These are phyloP conservation scores for Grosmannia huntii DNA, from an alignment of 2,329 filamentous ascomycete genomes.

Conservation along the genomic window DNA sequence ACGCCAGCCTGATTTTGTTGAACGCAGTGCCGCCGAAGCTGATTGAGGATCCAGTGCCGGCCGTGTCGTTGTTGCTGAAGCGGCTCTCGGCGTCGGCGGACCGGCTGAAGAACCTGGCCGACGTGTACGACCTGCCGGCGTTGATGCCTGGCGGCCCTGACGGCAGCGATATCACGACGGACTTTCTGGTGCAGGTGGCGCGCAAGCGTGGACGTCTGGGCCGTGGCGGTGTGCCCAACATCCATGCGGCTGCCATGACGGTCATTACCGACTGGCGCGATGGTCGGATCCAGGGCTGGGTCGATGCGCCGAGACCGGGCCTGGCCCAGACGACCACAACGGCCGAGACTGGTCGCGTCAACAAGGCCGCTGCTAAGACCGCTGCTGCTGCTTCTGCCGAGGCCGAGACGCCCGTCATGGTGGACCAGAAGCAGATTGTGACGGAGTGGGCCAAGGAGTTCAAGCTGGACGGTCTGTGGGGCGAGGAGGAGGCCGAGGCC, in stretches of 20 bases:
- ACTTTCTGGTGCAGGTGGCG: slow-evolving; percentile 91
- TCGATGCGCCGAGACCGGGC: slow-evolving; percentile 57
- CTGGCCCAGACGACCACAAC: slow-evolving; percentile 26
- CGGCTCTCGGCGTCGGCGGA: slow-evolving; percentile 61
- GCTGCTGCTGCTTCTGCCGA: slow-evolving; percentile 20
- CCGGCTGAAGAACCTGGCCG: slow-evolving; percentile 65
- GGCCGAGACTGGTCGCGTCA: slow-evolving; percentile 10
- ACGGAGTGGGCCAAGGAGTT: slow-evolving; percentile 91
- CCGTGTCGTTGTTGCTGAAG: slow-evolving; percentile 72
- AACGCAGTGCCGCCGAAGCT: slow-evolving; percentile 90
- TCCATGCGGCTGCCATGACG: slow-evolving; percentile 76
- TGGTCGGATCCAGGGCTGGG: slow-evolving; percentile 87
- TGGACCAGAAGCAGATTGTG: slow-evolving; percentile 76
- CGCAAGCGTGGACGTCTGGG: slow-evolving; percentile 83
- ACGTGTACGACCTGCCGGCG: slow-evolving; percentile 73
- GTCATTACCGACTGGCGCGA: slow-evolving; percentile 97
- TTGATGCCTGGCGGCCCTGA: slow-evolving; percentile 47
- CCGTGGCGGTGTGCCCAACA: slow-evolving; percentile 79
- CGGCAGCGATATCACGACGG: slow-evolving; percentile 68
- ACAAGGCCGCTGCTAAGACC: slow-evolving; percentile 5
- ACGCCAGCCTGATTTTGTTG: slow-evolving; percentile 74
- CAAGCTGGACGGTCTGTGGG: slow-evolving; percentile 86
- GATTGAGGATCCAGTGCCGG: slow-evolving; percentile 83
- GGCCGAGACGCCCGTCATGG: slow-evolving; percentile 26
- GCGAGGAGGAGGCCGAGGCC: slow-evolving; percentile 36